phyloP scores from a whole-genome alignment of 257 asterid species.

The Gentiana macrophylla region DNA sequence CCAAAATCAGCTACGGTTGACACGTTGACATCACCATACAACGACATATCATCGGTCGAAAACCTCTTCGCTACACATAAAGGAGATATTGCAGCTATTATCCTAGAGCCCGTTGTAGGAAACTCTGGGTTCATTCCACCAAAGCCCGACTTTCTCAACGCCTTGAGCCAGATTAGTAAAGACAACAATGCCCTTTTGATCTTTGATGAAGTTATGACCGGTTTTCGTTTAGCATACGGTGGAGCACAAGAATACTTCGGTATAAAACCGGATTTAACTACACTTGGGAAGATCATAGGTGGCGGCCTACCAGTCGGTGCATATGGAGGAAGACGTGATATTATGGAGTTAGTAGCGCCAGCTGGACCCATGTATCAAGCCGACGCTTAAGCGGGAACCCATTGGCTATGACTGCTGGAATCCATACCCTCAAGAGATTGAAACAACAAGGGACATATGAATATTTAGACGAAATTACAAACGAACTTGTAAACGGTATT shows the following conservation, averaged over 20 bases:
- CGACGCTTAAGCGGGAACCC: constrained; percentile 97
- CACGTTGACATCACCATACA: constrained; percentile 79
- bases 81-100: constrained; percentile 69
- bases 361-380: constrained; percentile 99
- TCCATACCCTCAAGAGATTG: constrained; percentile 82
- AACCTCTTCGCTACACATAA: constrained; percentile 62
- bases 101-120: constrained; percentile 95
- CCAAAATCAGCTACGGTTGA: constrained; percentile 70
- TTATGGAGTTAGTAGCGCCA: constrained; percentile 99
- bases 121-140: constrained; percentile 92
- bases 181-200: constrained; percentile 64
- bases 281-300: constrained; percentile 95
- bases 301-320: constrained; percentile 99
- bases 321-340: constrained; percentile 91
- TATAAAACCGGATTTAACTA: constrained; percentile 87
- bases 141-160: constrained; percentile 51
- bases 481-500: constrained; percentile 63
- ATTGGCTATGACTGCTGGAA: constrained; percentile 98
- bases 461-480: constrained; percentile 57
- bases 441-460: constrained; percentile 62
- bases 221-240: constrained; percentile 79
- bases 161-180: constrained; percentile 47
- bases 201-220: constrained; percentile 97
- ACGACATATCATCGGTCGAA: constrained; percentile 53
- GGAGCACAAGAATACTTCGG: constrained; percentile 98